Evolutionary conservation across 176 grass and related monocot species (phyloP).

Genomic region (Saccharum officinarum): DNA sequence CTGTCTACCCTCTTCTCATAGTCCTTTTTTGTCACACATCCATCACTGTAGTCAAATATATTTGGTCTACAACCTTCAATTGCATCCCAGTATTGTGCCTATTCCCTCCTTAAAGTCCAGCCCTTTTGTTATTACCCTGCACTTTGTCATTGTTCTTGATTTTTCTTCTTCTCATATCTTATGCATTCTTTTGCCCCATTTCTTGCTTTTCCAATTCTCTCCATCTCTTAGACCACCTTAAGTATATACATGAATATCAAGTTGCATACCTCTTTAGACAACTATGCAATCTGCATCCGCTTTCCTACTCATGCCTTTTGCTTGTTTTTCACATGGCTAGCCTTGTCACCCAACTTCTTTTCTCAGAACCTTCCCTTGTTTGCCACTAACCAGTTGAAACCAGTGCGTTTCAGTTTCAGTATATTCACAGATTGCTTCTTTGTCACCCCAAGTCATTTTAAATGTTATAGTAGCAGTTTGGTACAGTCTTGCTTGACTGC

Average conservation of each 20-base stretch:
- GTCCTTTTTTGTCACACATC: neutral
- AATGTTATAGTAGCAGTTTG: neutral
- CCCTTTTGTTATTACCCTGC: neutral
- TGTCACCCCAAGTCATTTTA: slow-evolving; percentile 13
- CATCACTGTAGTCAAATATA: neutral
- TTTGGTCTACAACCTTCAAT: neutral
- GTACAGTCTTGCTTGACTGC: neutral
- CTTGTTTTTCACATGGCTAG: slow-evolving; percentile 1
- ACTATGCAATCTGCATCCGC: neutral
- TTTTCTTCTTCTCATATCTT: neutral
- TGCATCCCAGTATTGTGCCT: neutral
- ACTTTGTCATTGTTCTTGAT: neutral
- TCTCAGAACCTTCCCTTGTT: neutral
- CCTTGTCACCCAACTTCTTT: neutral
- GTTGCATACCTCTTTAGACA: neutral
- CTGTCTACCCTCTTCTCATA: neutral
- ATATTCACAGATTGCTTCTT: slow-evolving; percentile 13
- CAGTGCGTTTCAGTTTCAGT: neutral
- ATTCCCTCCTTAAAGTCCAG: neutral
- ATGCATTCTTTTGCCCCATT: neutral
- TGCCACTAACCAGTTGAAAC: neutral
- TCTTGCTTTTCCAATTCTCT: slow-evolving; percentile 2
- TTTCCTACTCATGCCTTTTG: neutral
- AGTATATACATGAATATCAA: neutral
- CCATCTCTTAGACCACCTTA: neutral